phyloP scores from a whole-genome alignment of 2,329 filamentous ascomycete species.

The Talaromyces sp. region DNA sequence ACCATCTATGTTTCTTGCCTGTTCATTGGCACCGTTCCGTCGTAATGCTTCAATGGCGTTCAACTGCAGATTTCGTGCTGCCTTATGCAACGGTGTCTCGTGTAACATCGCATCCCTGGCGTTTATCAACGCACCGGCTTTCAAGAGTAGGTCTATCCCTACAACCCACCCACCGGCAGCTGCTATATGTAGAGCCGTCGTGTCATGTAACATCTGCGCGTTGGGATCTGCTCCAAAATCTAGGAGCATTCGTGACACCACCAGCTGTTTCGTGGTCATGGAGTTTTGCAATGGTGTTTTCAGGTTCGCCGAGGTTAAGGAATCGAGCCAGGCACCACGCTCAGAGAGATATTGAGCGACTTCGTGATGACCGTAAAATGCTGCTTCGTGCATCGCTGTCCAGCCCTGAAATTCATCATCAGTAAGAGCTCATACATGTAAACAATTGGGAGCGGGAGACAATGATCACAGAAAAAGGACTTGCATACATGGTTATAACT shows the following conservation, averaged over 20 bases:
- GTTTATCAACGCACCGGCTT: neutral
- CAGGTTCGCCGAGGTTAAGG: neutral
- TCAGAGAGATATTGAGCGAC: neutral
- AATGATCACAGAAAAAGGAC: neutral
- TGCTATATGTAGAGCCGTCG: neutral
- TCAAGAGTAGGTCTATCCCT: neutral
- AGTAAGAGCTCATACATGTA: neutral
- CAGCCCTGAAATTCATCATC: neutral
- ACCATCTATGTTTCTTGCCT: constrained; percentile 1
- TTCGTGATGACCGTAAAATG: neutral
- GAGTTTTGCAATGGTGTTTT: neutral
- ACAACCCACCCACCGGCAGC: neutral
- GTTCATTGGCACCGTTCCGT: neutral
- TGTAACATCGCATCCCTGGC: neutral
- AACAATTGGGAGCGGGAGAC: neutral
- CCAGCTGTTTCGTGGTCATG: neutral
- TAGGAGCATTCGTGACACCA: neutral
- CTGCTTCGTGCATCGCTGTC: neutral
- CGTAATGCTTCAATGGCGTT: constrained; percentile 1
- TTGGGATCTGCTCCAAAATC: neutral
- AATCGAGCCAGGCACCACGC: neutral
- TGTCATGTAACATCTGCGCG: neutral
- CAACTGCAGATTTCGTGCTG: neutral
- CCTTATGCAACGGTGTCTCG: neutral
- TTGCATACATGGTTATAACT: neutral